A percentile compares a stretch with the other conserved stretches of the same genome.
These are phyloP conservation scores for Capsella bursapastoris DNA, from an alignment of 345 rosid species.

Conservation along the genomic window DNA sequence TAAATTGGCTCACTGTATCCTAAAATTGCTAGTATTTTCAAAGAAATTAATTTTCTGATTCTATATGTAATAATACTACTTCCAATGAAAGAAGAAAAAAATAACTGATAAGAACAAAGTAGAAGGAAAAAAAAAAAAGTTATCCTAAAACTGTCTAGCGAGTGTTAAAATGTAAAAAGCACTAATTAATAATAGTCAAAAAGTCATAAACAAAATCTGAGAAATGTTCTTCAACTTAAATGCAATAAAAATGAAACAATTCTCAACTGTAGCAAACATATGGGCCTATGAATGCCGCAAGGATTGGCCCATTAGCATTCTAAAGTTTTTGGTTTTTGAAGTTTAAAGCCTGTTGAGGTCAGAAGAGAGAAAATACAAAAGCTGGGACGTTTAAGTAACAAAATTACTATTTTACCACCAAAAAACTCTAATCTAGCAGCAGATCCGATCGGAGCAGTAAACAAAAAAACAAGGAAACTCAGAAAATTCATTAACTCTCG, in stretches of 20 bases:
- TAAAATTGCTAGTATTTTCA: too few relatives aligned
- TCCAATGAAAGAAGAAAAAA: not conserved
- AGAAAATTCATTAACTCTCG: conserved; percentile 15
- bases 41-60: not conserved
- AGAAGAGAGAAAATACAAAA: not conserved
- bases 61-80: not conserved
- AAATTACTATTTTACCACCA: conserved; percentile 40
- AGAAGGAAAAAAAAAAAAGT: not conserved
- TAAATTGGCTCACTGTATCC: too few relatives aligned
- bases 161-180: not conserved
- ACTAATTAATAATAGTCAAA: not conserved
- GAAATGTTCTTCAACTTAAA: not conserved
- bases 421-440: conserved; percentile 21
- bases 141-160: not conserved
- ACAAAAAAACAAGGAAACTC: not conserved
- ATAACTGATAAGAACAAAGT: not conserved
- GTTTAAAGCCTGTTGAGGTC: conserved; percentile 27
- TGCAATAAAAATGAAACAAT: not conserved
- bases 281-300: not conserved
- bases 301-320: not conserved
- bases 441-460: conserved; percentile 38
- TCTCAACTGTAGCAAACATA: not conserved
- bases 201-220: not conserved
- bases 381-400: conserved; percentile 52
- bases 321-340: not conserved